These are phyloP conservation scores for Nidula niveotomentosa DNA, from an alignment of 1,284 basidiomycete species.

Conservation along the genomic window DNA sequence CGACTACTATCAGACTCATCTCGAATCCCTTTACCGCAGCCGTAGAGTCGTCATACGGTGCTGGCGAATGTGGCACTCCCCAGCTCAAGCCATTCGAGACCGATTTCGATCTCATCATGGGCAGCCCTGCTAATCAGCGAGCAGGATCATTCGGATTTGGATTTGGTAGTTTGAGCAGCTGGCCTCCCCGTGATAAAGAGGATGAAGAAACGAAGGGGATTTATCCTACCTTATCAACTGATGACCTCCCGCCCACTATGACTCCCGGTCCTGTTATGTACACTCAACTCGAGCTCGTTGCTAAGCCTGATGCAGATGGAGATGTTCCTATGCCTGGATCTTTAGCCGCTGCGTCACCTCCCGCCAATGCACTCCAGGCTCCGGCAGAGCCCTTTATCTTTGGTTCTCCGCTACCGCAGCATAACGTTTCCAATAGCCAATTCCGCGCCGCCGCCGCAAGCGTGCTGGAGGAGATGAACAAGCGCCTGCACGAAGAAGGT, in stretches of 20 bases:
- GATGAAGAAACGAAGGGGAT: conserved; percentile 26
- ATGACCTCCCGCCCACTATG: conserved; percentile 28
- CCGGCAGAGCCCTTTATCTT: conserved; percentile 59
- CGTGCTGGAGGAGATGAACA: conserved; percentile 79
- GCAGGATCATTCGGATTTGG: conserved; percentile 18
- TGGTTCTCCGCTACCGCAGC: conserved; percentile 65
- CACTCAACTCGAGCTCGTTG: not conserved
- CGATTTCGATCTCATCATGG: conserved; percentile 63
- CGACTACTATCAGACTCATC: conserved; percentile 66
- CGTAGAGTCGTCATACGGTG: conserved; percentile 9
- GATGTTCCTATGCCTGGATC: conserved; percentile 17
- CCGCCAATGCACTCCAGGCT: conserved; percentile 7
- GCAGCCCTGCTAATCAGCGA: conserved; percentile 40
- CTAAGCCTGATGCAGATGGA: conserved; percentile 4
- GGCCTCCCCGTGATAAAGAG: conserved; percentile 18
- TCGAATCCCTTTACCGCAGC: conserved; percentile 23
- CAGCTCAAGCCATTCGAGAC: conserved; percentile 62
- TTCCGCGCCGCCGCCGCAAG: conserved; percentile 61
- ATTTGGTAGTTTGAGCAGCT: conserved; percentile 16
- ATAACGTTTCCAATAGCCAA: conserved; percentile 57
- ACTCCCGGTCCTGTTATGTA: conserved; percentile 6
- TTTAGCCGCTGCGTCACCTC: conserved; percentile 5
- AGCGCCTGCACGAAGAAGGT: conserved; percentile 53
- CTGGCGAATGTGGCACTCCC: conserved; percentile 42
- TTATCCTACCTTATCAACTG: conserved; percentile 53